Evolutionary conservation across 1,284 basidiomycete species (phyloP), one percentile per base, ranked within the genome.

Genomic region (Heterobasidion irregulare): DNA sequence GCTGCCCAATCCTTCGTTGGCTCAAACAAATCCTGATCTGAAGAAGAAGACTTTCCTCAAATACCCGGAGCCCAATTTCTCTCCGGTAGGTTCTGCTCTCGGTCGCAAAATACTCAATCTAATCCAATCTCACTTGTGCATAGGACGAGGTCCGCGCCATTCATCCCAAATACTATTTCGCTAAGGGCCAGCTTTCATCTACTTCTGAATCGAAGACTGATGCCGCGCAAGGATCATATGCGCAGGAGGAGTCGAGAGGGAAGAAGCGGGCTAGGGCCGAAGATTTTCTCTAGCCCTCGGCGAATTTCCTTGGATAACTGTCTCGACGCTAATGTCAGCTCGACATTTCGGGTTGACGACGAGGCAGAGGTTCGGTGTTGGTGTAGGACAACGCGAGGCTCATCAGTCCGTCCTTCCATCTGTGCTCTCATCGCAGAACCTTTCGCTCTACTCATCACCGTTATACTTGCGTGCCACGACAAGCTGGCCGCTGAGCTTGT

Each of bases 131-230:
- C 26, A 26, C 26, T 26, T 26, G 8, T 47, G 6, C 26, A 47
- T 57, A 92, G 88, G 88, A 91, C 62, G 94, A 95, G 70, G 84
- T 83, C 63, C 84, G 93, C 57, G 86, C 92, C 1, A 79, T 81
- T 62, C 75, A 86, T 61, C 67, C 78, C n/a, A 83, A 80, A 67
- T 95, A 94, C 72, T 82, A 82, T 61, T 79, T 80, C 67, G 68
- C 75, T 26, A 75, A 75, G 63, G 69, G 70, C 59, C 69, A 59
- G 36, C 67, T 68, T 53, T 70, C 71, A 57, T 61, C 65, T 60
- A 67, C 70, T 53, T 68, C 69, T 53, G 60, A 56, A 61, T 63
- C 59, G 18, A 60, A 55, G 48, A 57, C 66, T 56, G 65, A 60
- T 56, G 61, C 61, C 50, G 57, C 64, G 59, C 58, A 58, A 41